phyloP scores from a whole-genome alignment of 2,329 filamentous ascomycete species.

The Chaetomium strumarium region DNA sequence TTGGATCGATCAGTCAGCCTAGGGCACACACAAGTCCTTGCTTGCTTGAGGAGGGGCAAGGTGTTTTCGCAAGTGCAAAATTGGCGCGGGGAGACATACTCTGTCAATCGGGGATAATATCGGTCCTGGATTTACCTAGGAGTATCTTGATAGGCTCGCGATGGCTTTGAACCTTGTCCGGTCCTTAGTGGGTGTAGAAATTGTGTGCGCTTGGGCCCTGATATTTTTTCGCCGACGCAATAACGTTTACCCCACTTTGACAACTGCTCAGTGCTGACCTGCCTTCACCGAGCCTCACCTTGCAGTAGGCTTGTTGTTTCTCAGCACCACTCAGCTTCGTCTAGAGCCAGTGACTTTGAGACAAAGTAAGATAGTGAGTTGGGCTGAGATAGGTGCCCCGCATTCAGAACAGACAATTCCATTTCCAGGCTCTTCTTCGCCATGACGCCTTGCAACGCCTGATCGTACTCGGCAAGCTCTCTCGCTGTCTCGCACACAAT shows the following conservation, averaged over 20 bases:
- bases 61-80: slow-evolving; percentile 8
- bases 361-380: not conserved
- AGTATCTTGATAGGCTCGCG: slow-evolving; percentile 23
- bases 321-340: not conserved
- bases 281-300: slow-evolving; percentile 19
- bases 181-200: slow-evolving; percentile 26
- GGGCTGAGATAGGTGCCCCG: not conserved
- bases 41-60: not conserved
- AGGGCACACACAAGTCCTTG: slow-evolving; percentile 12
- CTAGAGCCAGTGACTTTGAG: not conserved
- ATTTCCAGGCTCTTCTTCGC: not conserved
- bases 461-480: not conserved
- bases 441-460: not conserved
- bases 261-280: slow-evolving; percentile 12
- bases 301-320: slow-evolving; percentile 5
- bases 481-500: no score
- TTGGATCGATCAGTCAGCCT: slow-evolving; percentile 21
- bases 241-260: slow-evolving; percentile 26
- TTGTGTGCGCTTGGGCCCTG: slow-evolving; percentile 28
- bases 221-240: slow-evolving; percentile 28
- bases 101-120: slow-evolving; percentile 17
- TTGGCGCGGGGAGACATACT: slow-evolving; percentile 18
- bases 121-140: slow-evolving; percentile 17
- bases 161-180: slow-evolving; percentile 21
- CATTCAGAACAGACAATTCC: not conserved